Base-by-base conservation (phyloP, 2,329 filamentous ascomycete genomes). In the Ophiognomonia clavigignenti-juglandacearum region DNA sequence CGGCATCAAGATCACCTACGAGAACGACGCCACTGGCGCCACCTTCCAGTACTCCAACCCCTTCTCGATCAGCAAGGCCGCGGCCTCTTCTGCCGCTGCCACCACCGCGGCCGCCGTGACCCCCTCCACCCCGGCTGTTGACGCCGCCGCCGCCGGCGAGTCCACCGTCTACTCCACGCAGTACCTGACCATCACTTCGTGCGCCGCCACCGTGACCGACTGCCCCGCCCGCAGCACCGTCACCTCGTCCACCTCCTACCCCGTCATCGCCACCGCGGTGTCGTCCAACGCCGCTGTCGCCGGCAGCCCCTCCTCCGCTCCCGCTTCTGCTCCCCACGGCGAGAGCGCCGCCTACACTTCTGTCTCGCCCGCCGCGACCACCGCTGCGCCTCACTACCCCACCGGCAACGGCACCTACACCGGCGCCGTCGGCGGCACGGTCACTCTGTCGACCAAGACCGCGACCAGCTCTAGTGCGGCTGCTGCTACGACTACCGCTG, bases 21-120 rank as follows among this genome's bases (percentile, higher is more conserved):
- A 76, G 54, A 34, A 32, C 38, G 43, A 51, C 32, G 63, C 62
- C 55, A 60, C 79, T 65, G 46, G 66, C 23, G 54, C 41, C 10
- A 64, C 73, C 59, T 80, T 78, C 73, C 79, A 84, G 72, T 83
- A 75, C 73, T 80, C 77, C 49, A 74, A 74, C 69, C 78, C 78
- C 58, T 85, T 85, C 71, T 57, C 67, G 60, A 79, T 81, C 59
- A 58, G 61, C 49, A 64, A 60, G 39, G 59, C 51, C 38, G 20
- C 47, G 7, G 56, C 57, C 39, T 10, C 32, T 37, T 26, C 39
- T 41, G 16, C 48, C 8, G 41, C 55, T 51, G 23, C 61, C 59
- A 34, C 55, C 54, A 34, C 59, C 52, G 63, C 67, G 61, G 60
- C 74, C 52, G 63, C 67, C 61, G 60, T 74, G 61, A 68, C 80